These are phyloP conservation scores for Phytophthora sansomeana DNA, from an alignment of 352 stramenopile genomes.

Conservation along the genomic window DNA sequence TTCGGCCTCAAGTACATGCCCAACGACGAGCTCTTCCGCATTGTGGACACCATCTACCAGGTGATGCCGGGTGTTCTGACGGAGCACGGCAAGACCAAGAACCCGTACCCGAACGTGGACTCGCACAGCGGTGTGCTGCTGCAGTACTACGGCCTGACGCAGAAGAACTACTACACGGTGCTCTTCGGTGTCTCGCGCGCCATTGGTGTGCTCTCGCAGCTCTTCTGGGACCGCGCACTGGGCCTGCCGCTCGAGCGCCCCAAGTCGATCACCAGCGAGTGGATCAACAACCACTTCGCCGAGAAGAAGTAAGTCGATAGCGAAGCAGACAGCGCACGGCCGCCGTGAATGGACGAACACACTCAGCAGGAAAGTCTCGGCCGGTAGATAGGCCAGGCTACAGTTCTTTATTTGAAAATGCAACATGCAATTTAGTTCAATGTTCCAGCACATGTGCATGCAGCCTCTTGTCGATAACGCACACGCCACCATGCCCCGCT, in stretches of 20 bases:
- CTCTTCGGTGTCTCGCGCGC: slow-evolving; percentile 99
- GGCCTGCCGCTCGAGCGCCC: slow-evolving; percentile 97
- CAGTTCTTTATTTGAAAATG: slow-evolving; percentile 53
- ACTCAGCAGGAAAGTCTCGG: slow-evolving; percentile 24
- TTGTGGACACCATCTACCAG: slow-evolving; percentile 99
- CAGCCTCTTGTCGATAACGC: not conserved
- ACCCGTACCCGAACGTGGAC: slow-evolving; percentile 99
- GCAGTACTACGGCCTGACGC: slow-evolving; percentile 99
- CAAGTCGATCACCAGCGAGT: slow-evolving; percentile 99
- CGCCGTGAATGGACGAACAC: slow-evolving; percentile 21
- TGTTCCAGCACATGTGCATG: not conserved
- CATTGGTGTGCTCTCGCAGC: slow-evolving; percentile 98
- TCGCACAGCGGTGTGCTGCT: slow-evolving; percentile 98
- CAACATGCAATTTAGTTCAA: slow-evolving; percentile 32
- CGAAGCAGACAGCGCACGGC: slow-evolving; percentile 14
- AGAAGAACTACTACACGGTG: slow-evolving; percentile 99
- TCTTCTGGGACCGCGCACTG: slow-evolving; percentile 98
- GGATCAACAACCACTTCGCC: slow-evolving; percentile 96
- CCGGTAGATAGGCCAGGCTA: slow-evolving; percentile 34
- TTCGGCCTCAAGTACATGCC: slow-evolving; percentile 99
- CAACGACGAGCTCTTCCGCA: slow-evolving; percentile 99
- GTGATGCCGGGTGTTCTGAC: slow-evolving; percentile 99
- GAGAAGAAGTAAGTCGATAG: slow-evolving; percentile 71
- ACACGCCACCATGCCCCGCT: too few relatives aligned
- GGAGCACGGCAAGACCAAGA: slow-evolving; percentile 99